A percentile compares a stretch with the other conserved stretches of the same genome.
phyloP scores from a whole-genome alignment of 192 early-diverging fungal genomes.

The Chytriomyces hyalinus region DNA sequence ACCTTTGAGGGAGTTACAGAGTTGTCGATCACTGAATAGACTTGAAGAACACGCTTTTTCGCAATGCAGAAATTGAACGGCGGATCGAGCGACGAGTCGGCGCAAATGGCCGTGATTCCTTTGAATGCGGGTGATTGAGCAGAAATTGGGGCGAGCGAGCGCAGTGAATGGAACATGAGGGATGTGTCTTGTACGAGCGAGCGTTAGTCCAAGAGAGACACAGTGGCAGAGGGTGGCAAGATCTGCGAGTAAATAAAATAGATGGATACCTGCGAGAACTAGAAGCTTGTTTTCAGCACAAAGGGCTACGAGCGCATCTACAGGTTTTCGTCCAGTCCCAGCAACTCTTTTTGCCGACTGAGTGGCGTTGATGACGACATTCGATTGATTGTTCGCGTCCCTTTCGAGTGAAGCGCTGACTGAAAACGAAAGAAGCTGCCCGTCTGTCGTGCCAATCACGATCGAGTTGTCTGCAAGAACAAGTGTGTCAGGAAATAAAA shows the following conservation, averaged over 20 bases:
- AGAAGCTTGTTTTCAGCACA: conserved; percentile 68
- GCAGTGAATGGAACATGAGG: conserved; percentile 66
- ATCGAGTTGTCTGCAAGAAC: conserved; percentile 65
- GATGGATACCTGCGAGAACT: conserved; percentile 66
- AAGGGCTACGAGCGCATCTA: conserved; percentile 67
- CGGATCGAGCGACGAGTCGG: conserved; percentile 44
- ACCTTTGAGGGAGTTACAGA: conserved; percentile 29
- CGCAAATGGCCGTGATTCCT: conserved; percentile 41
- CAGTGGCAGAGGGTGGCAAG: conserved; percentile 3
- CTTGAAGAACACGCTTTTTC: conserved; percentile 42
- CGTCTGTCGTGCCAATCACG: conserved; percentile 79
- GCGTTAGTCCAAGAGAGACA: neutral
- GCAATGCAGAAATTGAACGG: conserved; percentile 53
- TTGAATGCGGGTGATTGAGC: conserved; percentile 32
- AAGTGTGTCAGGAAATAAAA: neutral
- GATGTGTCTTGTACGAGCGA: conserved; percentile 58
- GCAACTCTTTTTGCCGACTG: conserved; percentile 55
- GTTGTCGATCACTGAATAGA: conserved; percentile 46
- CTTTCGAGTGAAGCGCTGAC: conserved; percentile 30
- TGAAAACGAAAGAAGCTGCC: conserved; percentile 68
- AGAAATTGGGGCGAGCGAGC: conserved; percentile 40
- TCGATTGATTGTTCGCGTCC: conserved; percentile 20
- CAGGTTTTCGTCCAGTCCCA: conserved; percentile 62
- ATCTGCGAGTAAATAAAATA: neutral
- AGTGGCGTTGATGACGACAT: conserved; percentile 39